These are phyloP conservation scores for Clonostachys byssicola DNA, from an alignment of 2,329 filamentous ascomycete species.

Conservation along the genomic window DNA sequence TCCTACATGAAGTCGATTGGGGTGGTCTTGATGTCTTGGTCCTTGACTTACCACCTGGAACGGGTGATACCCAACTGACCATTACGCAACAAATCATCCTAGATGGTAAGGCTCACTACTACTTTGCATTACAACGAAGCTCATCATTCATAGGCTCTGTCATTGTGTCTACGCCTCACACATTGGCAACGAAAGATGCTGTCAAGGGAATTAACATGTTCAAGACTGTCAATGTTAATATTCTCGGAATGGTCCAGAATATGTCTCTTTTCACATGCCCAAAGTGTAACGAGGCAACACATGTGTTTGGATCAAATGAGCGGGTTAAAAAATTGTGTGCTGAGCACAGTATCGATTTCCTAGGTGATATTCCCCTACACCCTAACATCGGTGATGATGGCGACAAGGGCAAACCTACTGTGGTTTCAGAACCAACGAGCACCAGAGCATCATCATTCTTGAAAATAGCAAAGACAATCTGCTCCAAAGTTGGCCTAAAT, in stretches of 20 bases:
- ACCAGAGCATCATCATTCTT: slow-evolving; percentile 69
- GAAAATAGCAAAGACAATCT: slow-evolving; percentile 58
- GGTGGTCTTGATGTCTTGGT: slow-evolving; percentile 83
- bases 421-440: slow-evolving; percentile 80
- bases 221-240: slow-evolving; percentile 73
- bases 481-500: slow-evolving; percentile 32
- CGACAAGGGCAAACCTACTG: slow-evolving; percentile 82
- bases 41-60: slow-evolving; percentile 88
- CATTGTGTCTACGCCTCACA: slow-evolving; percentile 90
- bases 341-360: slow-evolving; percentile 70
- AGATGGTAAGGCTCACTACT: slow-evolving; percentile 52
- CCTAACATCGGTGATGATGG: slow-evolving; percentile 83
- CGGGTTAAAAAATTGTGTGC: slow-evolving; percentile 66
- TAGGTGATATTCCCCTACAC: slow-evolving; percentile 88
- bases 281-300: slow-evolving; percentile 68
- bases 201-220: slow-evolving; percentile 93
- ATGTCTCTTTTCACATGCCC: slow-evolving; percentile 85
- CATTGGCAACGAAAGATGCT: slow-evolving; percentile 87
- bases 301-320: slow-evolving; percentile 67
- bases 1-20: slow-evolving; percentile 95
- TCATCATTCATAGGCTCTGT: slow-evolving; percentile 55
- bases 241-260: slow-evolving; percentile 87
- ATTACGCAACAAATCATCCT: slow-evolving; percentile 92
- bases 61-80: slow-evolving; percentile 93
- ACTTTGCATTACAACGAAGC: not conserved